These are phyloP conservation scores for Xerocomus nothofagi DNA, from an alignment of 1,284 basidiomycete genomes.

Conservation along the genomic window DNA sequence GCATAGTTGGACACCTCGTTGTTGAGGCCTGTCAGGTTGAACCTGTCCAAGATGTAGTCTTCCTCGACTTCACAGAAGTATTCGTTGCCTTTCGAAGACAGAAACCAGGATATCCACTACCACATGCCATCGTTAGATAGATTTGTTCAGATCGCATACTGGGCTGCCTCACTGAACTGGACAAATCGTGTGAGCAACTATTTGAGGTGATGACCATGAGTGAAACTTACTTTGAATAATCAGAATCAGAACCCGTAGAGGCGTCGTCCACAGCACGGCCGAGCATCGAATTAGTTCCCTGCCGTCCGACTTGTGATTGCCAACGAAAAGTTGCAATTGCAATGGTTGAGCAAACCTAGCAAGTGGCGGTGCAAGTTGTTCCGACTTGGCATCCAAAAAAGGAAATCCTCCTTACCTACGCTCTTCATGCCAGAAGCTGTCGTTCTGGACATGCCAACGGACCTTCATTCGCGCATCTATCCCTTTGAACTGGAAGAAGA, in stretches of 20 bases:
- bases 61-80: conserved; percentile 99
- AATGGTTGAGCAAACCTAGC: no score
- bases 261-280: conserved; percentile 73
- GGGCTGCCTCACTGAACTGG: conserved; percentile 43
- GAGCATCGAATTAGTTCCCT: conserved; percentile 34
- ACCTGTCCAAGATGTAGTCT: conserved; percentile 97
- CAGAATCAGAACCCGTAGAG: conserved; percentile 84
- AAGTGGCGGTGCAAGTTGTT: conserved; percentile 19
- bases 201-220: conserved; percentile 7
- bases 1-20: conserved; percentile 95
- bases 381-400: not conserved
- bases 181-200: conserved; percentile 20
- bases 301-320: conserved; percentile 26
- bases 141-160: conserved; percentile 9
- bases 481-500: conserved; percentile 21
- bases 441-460: conserved; percentile 35
- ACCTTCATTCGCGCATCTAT: conserved; percentile 21
- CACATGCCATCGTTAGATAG: conserved; percentile 20
- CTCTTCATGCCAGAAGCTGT: conserved; percentile 32
- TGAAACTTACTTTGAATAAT: conserved; percentile 76
- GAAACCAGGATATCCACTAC: conserved; percentile 98
- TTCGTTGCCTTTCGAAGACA: conserved; percentile 95
- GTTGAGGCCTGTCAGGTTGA: conserved; percentile 97
- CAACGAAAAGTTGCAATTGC: conserved; percentile 8
- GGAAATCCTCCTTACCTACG: conserved; percentile 1